Evolutionary conservation across 345 rosid genomes (phyloP), one percentile per base, ranked within the genome.

Genomic region (Acer yangbiense): DNA sequence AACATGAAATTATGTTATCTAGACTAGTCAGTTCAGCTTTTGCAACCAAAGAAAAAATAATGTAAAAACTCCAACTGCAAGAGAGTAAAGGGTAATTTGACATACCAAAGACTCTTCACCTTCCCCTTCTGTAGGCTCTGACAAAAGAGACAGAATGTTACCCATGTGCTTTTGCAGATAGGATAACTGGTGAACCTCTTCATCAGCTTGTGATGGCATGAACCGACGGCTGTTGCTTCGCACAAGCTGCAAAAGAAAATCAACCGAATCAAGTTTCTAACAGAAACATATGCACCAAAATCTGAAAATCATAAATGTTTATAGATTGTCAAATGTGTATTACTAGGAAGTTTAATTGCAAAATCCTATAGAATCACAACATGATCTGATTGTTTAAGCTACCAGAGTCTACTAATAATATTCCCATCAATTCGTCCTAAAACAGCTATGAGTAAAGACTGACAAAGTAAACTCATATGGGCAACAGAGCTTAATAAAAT

Each of bases 191-290:
- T 94, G 99, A 83, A 93, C 94, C 89, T 94, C 99, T 83, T 97
- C 99, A 83, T 97, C 99, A 46, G 89, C 89, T 80, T 89, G 98
- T 20, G 99, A 97, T 72, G 98, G 98, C 97, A 89, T 85, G 85
- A 90, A 91, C 72, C 99, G 92, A 65, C 99, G 93, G 86, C 90
- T 93, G 76, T 93, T 94, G 93, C 98, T 90, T n/a, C 98, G 98
- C 48, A 90, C 99, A 81, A 94, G 98, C 99, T 97, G 91, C 86
- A 76, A 43, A 50, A 63, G 12, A 67, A 39, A 46, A 65, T 16
- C 61, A 44, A 65, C 16, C 23, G 68, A 65, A 23, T 72, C 39
- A 68, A 71, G 43, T 44, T 71, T 68, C 48, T 14, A 75, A 54
- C 20, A 57, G 54, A 43, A 67, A 18, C 39, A 27, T 41, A 71